Evolutionary conservation across 768 basidiomycete genomes (phyloP).

Genomic region (Hericium rajendrae): DNA sequence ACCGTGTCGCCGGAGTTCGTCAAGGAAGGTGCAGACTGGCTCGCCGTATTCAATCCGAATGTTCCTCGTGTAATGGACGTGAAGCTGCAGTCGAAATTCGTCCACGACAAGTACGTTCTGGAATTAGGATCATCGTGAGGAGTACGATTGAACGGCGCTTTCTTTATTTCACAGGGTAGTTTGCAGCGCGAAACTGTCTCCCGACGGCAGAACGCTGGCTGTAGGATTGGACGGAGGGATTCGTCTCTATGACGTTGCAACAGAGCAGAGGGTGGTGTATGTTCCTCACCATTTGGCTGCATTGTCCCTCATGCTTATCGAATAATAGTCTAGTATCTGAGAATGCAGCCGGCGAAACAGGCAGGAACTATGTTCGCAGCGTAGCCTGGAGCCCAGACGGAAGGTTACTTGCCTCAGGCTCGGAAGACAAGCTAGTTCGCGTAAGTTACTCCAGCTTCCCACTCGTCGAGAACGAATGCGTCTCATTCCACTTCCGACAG

Average conservation of each 20-base stretch:
- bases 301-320: too few relatives aligned
- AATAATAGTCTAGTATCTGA: too few relatives aligned
- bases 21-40: slow-evolving; percentile 44
- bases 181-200: not conserved
- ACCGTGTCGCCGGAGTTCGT: slow-evolving; percentile 12
- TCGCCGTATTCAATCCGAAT: slow-evolving; percentile 43
- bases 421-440: slow-evolving; percentile 25
- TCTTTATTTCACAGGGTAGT: not conserved
- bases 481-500: not conserved
- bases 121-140: slow-evolving; percentile 6
- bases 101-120: slow-evolving; percentile 32
- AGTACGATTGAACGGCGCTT: not conserved
- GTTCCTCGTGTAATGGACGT: slow-evolving; percentile 41
- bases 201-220: not conserved
- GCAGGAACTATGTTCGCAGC: slow-evolving; percentile 23
- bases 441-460: slow-evolving; percentile 13
- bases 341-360: not conserved
- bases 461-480: too few relatives aligned
- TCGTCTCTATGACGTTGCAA: not conserved
- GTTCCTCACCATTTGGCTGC: not conserved
- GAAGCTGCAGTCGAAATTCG: slow-evolving; percentile 30
- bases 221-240: not conserved
- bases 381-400: slow-evolving; percentile 24
- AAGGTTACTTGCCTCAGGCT: slow-evolving; percentile 23
- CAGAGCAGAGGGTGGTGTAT: not conserved